Conservation (phyloP, 176 grass and related monocot genomes). For the Metroxylon sagu region DNA sequence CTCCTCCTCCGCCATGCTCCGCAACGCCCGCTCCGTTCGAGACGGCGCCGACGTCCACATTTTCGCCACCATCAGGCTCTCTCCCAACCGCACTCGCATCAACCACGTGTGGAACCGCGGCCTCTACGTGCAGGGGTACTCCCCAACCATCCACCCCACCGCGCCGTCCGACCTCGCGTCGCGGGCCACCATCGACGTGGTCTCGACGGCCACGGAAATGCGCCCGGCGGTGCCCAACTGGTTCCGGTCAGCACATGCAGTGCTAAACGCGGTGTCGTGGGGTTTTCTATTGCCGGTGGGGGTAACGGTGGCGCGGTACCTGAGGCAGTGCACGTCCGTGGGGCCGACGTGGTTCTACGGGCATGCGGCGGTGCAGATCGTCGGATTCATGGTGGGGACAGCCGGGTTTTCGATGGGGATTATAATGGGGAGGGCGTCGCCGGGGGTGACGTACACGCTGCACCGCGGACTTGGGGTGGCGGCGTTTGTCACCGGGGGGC, state of each 20-base stretch:
- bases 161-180: slow-evolving; percentile 80
- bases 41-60: slow-evolving; percentile 65
- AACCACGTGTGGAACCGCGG: slow-evolving; percentile 92
- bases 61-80: slow-evolving; percentile 54
- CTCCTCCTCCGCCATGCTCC: slow-evolving; percentile 43
- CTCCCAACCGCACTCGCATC: slow-evolving; percentile 66
- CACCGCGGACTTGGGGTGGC: slow-evolving; percentile 82
- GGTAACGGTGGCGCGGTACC: slow-evolving; percentile 76
- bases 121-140: slow-evolving; percentile 96
- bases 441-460: slow-evolving; percentile 62
- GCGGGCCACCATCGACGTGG: slow-evolving; percentile 72
- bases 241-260: slow-evolving; percentile 52
- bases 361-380: slow-evolving; percentile 60
- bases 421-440: slow-evolving; percentile 58
- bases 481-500: slow-evolving; percentile 58
- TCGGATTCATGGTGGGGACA: slow-evolving; percentile 48
- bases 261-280: slow-evolving; percentile 73
- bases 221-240: slow-evolving; percentile 21
- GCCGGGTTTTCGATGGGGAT: slow-evolving; percentile 82
- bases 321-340: slow-evolving; percentile 50
- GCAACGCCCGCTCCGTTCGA: slow-evolving; percentile 27
- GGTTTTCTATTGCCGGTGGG: slow-evolving; percentile 67
- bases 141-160: slow-evolving; percentile 81
- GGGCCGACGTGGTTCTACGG: slow-evolving; percentile 87
- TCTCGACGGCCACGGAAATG: slow-evolving; percentile 66